Base-by-base conservation (phyloP, 306 rosid species). In the Acacia confusa region DNA sequence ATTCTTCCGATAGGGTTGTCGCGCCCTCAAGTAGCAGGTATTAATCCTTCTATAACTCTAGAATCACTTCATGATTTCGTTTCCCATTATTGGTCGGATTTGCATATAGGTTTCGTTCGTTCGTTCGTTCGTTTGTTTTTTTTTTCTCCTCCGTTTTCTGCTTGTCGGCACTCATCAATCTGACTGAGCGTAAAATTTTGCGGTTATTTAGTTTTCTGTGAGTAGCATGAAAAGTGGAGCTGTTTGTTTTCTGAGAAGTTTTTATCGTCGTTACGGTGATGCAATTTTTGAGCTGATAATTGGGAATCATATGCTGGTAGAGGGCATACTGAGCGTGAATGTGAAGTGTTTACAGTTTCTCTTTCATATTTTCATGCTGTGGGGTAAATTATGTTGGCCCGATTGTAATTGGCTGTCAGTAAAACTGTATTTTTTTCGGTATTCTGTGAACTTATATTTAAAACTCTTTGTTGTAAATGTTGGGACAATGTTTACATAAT, bases 1-100 rank as follows among this genome's bases (percentile, higher is more conserved):
- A 47, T 43, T 34, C 79, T 84, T 10, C 36, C 57, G 61, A 13
- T 48, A 24, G 81, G 43, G n/a, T 69, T n/a, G 81, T 76, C 82
- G 36, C 32, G 71, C 73, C 74, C 77, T 72, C 84, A 75, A 36
- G 63, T 79, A 53, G 16, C 86, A 81, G 93, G 92, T 92, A 48
- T 60, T 30, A 10, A 53, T 68, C 50, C 48, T 7, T 70, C 27
- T 58, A 75, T 78, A 24, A 25, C 86, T 81, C 80, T 17, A n/a
- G 2, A 14, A 20, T 57, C 27, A 7, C 3, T 74, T 78, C 34
- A 0, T 40, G 27, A 27, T 71, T 77, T 53, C 71, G 2, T 40
- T 20, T 38, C 28, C 17, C 27, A 38, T 4, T 70, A n/a, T 50
- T 25, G 2, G 7, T 63, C 14, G 9, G 27, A 14, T 76, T 41